Evolutionary conservation across 805 yeast genomes (phyloP).

Genomic region (Schwanniomyces sp.): DNA sequence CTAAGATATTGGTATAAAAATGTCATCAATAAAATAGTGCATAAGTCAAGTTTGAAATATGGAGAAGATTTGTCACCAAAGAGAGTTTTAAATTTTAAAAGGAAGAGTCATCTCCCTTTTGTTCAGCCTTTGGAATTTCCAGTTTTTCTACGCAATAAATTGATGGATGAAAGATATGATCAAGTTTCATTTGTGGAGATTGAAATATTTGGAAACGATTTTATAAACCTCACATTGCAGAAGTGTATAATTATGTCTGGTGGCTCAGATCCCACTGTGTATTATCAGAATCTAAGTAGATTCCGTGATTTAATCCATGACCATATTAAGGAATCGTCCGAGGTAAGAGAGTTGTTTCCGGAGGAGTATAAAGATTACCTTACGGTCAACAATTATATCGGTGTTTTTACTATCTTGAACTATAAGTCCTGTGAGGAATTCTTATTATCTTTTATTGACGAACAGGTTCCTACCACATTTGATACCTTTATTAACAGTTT

Average conservation of each 20-base stretch:
- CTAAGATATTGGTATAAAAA: constrained; percentile 1
- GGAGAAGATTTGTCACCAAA: neutral
- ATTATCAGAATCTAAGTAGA: neutral
- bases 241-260: neutral
- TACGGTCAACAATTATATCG: neutral
- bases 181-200: neutral
- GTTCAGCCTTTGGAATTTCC: neutral
- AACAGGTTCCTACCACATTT: neutral
- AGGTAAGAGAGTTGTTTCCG: neutral
- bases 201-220: neutral
- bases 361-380: neutral
- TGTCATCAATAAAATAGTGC: neutral
- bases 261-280: neutral
- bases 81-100: neutral
- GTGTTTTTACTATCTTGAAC: neutral
- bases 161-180: neutral
- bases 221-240: neutral
- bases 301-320: neutral
- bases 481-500: neutral
- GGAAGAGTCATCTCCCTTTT: neutral
- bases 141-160: neutral
- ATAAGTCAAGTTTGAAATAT: neutral
- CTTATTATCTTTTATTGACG: constrained; percentile 1
- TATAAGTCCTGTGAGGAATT: neutral
- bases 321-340: constrained; percentile 1